A percentile compares a stretch with the other conserved stretches of the same genome.
These are phyloP conservation scores for Candida alai DNA, from an alignment of 805 yeast genomes.

Conservation along the genomic window DNA sequence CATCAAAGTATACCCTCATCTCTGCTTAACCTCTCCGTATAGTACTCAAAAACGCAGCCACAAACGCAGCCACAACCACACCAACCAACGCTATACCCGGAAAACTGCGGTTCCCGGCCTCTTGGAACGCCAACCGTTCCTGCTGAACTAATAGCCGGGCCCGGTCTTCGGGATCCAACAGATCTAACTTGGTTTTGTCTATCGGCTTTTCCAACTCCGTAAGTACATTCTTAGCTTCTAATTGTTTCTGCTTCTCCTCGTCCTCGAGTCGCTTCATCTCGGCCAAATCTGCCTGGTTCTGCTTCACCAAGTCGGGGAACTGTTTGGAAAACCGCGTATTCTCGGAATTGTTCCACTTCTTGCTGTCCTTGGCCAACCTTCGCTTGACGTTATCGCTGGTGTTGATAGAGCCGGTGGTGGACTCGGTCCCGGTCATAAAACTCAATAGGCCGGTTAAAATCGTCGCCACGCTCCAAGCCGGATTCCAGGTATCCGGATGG, in stretches of 20 bases:
- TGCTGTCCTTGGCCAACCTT: conserved; percentile 55
- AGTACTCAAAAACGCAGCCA: conserved; percentile 26
- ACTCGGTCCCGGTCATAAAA: conserved; percentile 86
- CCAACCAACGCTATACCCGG: conserved; percentile 22
- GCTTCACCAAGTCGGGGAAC: conserved; percentile 64
- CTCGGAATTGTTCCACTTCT: conserved; percentile 52
- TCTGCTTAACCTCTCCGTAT: conserved; percentile 11
- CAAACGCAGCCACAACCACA: conserved; percentile 27
- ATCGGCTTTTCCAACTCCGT: conserved; percentile 16
- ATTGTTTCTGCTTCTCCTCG: conserved; percentile 10
- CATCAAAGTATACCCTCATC: too few relatives aligned
- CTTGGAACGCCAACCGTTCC: conserved; percentile 1
- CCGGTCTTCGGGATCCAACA: conserved; percentile 66
- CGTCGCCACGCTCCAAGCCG: conserved; percentile 92
- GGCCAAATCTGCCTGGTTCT: conserved; percentile 34
- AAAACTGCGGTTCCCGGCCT: conserved; percentile 3
- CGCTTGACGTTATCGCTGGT: conserved; percentile 59
- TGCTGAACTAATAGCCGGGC: conserved; percentile 32
- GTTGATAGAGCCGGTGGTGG: conserved; percentile 76
- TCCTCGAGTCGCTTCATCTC: conserved; percentile 14
- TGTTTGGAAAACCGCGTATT: conserved; percentile 56
- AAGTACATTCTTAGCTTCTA: conserved; percentile 9
- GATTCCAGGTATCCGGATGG: conserved; percentile 95
- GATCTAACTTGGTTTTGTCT: conserved; percentile 30
- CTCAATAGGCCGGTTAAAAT: conserved; percentile 83